Percentiles rank a stretch among this genome's conserved stretches.
phyloP scores from a whole-genome alignment of 73 alveolate species.

The Urostyla sp. region DNA sequence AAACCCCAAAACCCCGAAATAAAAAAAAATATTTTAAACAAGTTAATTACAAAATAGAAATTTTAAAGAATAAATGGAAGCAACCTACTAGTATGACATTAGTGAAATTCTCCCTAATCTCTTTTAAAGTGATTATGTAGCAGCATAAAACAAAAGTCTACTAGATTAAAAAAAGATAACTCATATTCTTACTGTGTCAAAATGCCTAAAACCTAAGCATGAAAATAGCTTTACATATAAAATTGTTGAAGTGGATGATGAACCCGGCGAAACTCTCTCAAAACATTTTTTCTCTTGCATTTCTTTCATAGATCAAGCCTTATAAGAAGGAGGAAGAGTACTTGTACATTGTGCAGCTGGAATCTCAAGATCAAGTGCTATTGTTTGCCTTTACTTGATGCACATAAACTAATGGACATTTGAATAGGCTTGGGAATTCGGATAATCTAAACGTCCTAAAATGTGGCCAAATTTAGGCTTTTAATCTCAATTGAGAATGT shows the following conservation, averaged over 20 bases:
- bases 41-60: too few relatives aligned
- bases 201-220: slow-evolving; percentile 4
- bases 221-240: background rate
- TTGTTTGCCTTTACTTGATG: slow-evolving; percentile 77
- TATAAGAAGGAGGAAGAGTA: slow-evolving; percentile 66
- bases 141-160: slow-evolving; percentile 26
- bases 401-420: slow-evolving; percentile 46
- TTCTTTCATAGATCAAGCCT: slow-evolving; percentile 74
- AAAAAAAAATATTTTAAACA: too few relatives aligned
- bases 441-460: slow-evolving; percentile 2
- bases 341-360: slow-evolving; percentile 88
- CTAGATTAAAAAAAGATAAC: slow-evolving; percentile 7
- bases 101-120: slow-evolving; percentile 4
- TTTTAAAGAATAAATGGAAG: too few relatives aligned
- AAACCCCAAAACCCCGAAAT: too few relatives aligned
- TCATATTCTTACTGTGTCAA: slow-evolving; percentile 32
- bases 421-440: slow-evolving; percentile 62
- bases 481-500: slow-evolving; percentile 26
- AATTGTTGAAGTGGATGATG: slow-evolving; percentile 56
- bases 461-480: slow-evolving; percentile 42
- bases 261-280: slow-evolving; percentile 60
- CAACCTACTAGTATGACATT: too few relatives aligned
- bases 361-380: slow-evolving; percentile 74
- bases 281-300: slow-evolving; percentile 64
- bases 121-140: background rate